Conservation (phyloP, 2,329 filamentous ascomycete genomes). For the Cercospora janseana region DNA sequence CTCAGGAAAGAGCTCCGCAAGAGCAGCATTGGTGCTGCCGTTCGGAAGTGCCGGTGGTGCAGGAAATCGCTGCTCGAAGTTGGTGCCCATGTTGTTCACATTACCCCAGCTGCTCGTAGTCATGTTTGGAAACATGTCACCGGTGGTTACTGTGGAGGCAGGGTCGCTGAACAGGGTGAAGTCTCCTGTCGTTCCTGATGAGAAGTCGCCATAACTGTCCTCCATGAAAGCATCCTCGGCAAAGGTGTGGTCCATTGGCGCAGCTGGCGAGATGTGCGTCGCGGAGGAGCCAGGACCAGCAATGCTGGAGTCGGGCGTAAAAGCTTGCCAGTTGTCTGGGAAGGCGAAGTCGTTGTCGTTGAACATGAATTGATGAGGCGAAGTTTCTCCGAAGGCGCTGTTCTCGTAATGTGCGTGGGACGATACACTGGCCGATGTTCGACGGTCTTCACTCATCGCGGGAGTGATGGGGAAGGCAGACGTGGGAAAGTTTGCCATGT, state of each 20-base stretch:
- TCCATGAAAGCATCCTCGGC: conserved; percentile 59
- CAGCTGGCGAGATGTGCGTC: conserved; percentile 65
- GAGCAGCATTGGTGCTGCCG: conserved; percentile 22
- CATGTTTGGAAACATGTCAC: conserved; percentile 35
- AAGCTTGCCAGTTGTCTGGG: conserved; percentile 38
- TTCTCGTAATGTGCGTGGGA: conserved; percentile 42
- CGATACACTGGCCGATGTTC: conserved; percentile 29
- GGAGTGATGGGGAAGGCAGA: conserved; percentile 36
- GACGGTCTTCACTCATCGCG: conserved; percentile 38
- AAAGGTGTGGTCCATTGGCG: conserved; percentile 63
- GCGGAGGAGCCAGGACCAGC: conserved; percentile 24
- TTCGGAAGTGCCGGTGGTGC: conserved; percentile 20
- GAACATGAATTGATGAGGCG: conserved; percentile 56
- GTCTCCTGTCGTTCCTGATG: conserved; percentile 44
- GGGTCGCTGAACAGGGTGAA: conserved; percentile 59
- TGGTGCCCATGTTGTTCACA: conserved; percentile 30
- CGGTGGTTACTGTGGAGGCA: conserved; percentile 20
- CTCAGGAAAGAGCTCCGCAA: conserved; percentile 28
- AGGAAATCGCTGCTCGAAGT: conserved; percentile 23
- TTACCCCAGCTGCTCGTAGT: conserved; percentile 38
- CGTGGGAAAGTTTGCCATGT: conserved; percentile 29
- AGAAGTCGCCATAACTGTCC: conserved; percentile 50
- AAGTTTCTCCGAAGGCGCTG: conserved; percentile 45
- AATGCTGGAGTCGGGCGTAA: conserved; percentile 30
- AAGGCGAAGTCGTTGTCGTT: conserved; percentile 59